Evolutionary conservation across 352 stramenopile species (phyloP).

Genomic region (Globisporangium cylindrosporum): DNA sequence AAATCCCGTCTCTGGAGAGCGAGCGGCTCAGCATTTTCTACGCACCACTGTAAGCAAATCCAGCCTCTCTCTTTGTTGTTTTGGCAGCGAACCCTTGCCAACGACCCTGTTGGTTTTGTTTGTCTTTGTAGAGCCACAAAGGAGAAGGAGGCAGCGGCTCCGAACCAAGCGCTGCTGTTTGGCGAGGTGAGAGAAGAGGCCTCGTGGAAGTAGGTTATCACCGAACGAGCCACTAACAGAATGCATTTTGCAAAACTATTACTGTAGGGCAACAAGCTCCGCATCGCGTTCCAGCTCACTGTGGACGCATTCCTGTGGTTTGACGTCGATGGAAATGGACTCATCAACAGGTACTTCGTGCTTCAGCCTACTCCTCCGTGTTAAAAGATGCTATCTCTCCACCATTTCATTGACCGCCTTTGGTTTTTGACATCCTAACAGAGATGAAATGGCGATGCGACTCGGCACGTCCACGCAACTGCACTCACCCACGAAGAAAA

Average conservation of each 20-base stretch:
- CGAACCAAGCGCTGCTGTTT: constrained; percentile 53
- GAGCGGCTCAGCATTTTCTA: constrained; percentile 81
- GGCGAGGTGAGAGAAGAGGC: constrained; percentile 37
- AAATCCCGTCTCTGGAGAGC: constrained; percentile 73
- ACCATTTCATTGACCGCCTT: background rate
- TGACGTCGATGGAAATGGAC: constrained; percentile 69
- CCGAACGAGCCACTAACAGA: background rate
- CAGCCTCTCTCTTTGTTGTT: background rate
- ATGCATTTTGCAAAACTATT: background rate
- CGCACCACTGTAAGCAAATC: constrained; percentile 50
- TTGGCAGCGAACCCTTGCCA: background rate
- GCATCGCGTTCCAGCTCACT: constrained; percentile 74
- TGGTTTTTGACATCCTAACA: background rate
- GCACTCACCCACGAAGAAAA: constrained; percentile 81
- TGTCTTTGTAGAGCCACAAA: constrained; percentile 2
- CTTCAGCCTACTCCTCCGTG: background rate
- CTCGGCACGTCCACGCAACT: constrained; percentile 60
- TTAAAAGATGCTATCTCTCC: background rate
- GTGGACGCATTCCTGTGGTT: constrained; percentile 87
- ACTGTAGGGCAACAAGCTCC: constrained; percentile 70
- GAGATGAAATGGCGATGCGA: constrained; percentile 53
- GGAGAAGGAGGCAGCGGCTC: constrained; percentile 1
- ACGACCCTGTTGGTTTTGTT: background rate
- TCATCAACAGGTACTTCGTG: constrained; percentile 60
- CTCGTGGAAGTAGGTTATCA: background rate